These are phyloP conservation scores for Massariosphaeria phaeospora DNA, from an alignment of 495 filamentous ascomycete species.

Conservation along the genomic window DNA sequence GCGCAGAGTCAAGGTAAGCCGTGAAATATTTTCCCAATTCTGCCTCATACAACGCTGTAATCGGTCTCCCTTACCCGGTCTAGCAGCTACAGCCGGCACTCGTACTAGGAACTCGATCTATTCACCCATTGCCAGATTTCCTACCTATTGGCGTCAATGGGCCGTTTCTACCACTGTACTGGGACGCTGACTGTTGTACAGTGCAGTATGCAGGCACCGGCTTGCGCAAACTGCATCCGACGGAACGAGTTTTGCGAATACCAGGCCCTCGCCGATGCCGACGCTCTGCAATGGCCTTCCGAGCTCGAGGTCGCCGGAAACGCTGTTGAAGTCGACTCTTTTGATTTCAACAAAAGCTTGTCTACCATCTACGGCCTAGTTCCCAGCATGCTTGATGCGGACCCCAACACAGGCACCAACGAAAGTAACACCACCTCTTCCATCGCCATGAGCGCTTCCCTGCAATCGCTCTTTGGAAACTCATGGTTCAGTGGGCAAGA, in stretches of 20 bases:
- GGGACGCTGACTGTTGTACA: background rate
- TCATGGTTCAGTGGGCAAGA: constrained; percentile 7
- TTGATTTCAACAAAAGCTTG: too few relatives aligned
- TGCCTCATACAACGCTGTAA: background rate
- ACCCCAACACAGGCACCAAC: background rate
- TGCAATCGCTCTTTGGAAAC: background rate
- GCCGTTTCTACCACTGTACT: background rate
- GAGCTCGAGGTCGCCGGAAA: too few relatives aligned
- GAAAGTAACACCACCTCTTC: background rate
- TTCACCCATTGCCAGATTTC: too few relatives aligned
- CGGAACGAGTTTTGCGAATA: constrained; percentile 21
- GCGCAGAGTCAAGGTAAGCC: constrained; percentile 16
- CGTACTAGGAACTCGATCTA: too few relatives aligned
- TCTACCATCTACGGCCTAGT: too few relatives aligned
- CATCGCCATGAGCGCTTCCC: background rate
- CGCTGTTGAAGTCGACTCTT: too few relatives aligned
- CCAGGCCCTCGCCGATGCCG: background rate
- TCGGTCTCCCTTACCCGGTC: too few relatives aligned
- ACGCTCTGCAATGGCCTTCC: too few relatives aligned
- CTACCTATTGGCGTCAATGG: too few relatives aligned
- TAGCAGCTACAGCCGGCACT: too few relatives aligned
- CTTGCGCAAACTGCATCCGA: constrained; percentile 20
- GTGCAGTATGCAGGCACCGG: constrained; percentile 17
- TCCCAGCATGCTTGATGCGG: too few relatives aligned
- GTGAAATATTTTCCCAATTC: too few relatives aligned